A percentile compares a stretch with the other conserved stretches of the same genome.
These are phyloP conservation scores for Candida sithepensis DNA, from an alignment of 805 yeast species.

Conservation along the genomic window DNA sequence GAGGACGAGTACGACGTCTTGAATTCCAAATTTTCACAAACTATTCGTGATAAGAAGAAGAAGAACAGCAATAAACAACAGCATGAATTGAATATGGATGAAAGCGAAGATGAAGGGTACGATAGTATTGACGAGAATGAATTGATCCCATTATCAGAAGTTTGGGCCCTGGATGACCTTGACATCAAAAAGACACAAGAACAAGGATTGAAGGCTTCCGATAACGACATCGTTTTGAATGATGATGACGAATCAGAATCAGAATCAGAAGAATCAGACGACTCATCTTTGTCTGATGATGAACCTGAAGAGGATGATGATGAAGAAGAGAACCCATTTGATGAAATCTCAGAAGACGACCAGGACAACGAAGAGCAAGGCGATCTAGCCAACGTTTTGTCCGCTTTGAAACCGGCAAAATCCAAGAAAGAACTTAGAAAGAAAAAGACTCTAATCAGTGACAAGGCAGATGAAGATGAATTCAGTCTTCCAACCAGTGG, in stretches of 20 bases:
- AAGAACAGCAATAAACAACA: conserved; percentile 21
- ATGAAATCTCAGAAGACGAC: conserved; percentile 22
- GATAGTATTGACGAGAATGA: conserved; percentile 74
- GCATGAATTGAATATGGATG: conserved; percentile 27
- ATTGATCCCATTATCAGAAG: conserved; percentile 74
- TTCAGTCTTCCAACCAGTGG: conserved; percentile 61
- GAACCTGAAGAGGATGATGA: conserved; percentile 22
- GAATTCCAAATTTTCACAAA: conserved; percentile 65
- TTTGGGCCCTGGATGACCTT: conserved; percentile 78
- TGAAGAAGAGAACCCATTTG: conserved; percentile 26
- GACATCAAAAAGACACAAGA: conserved; percentile 33
- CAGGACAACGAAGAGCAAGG: conserved; percentile 30
- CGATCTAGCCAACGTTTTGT: conserved; percentile 42
- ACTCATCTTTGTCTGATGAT: too few relatives aligned
- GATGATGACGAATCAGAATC: conserved; percentile 20
- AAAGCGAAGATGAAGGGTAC: conserved; percentile 54
- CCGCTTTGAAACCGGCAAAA: conserved; percentile 34
- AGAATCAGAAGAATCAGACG: conserved; percentile 23
- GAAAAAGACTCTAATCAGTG: conserved; percentile 46
- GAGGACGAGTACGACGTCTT: conserved; percentile 65
- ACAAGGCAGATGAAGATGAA: conserved; percentile 63
- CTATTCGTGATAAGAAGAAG: conserved; percentile 53
- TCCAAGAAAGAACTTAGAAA: conserved; percentile 33
- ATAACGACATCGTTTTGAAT: conserved; percentile 28
- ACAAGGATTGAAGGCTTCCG: conserved; percentile 18